Base-by-base conservation (phyloP, 2,329 filamentous ascomycete species). In the Aspergillus alliaceus region DNA sequence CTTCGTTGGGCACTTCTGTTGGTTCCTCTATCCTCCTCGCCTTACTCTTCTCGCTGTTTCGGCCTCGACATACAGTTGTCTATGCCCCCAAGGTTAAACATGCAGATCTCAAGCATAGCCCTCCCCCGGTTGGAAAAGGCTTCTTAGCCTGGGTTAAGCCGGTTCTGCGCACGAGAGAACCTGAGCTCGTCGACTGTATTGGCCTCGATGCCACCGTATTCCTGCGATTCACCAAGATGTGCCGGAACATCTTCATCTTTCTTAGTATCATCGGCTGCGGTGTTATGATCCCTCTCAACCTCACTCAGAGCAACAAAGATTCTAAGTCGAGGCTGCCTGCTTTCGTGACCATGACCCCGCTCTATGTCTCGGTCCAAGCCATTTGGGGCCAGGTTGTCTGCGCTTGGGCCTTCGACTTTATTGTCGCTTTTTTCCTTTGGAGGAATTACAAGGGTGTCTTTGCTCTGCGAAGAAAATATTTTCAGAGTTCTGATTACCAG, bases 61-160 rank as follows among this genome's bases (percentile, higher is more conserved):
- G 95, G 59, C 95, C 95, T 5, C 92, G 93, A 75, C 93, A 98
- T 75, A 89, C 88, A 55, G 85, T 93, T 65, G 91, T 99, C 48
- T 99, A 99, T 77, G 93, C 95, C 3, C 95, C 95, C 39, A 93
- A 96, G 72, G 82, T 96, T 49, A 96, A 96, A 73, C 89, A 97
- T 80, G 90, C 91, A 71, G 93, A 98, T 73, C 87, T 91, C 65
- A 91, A 89, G 75, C 92, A 96, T 78, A 86, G 90, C 9, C 95
- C 93, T 18, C 95, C 95, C 12, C 86, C 90, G 1, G 83, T 98
- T 67, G 90, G 90, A 55, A 96, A 89, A 70, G 89, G 90, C n/a
- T 79, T 93, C 9, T 92, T 96, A 71, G 88, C 91, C 48, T 99
- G 95, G 95, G 74, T 96, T 31, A 80, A 80, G 20, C 93, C 93